Conservation (phyloP, 2,329 filamentous ascomycete genomes). For the Knufia petricola region DNA sequence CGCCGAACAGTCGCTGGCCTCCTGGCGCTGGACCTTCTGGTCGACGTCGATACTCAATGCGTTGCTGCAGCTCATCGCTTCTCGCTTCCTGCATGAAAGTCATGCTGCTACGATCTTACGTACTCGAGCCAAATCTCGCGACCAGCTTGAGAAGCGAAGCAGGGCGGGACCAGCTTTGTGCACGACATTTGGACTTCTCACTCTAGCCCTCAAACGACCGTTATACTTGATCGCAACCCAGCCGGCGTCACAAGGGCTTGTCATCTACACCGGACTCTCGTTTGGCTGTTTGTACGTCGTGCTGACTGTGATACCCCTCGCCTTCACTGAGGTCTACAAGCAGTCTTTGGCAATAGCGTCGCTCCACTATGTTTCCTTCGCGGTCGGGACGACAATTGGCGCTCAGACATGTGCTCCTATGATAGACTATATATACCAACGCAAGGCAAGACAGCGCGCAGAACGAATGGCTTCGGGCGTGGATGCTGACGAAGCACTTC, state of each 20-base stretch:
- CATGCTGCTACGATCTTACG: constrained; percentile 46
- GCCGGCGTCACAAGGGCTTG: constrained; percentile 44
- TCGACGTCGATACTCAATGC: constrained; percentile 50
- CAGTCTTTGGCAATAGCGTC: constrained; percentile 42
- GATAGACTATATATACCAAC: constrained; percentile 32
- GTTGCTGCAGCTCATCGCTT: constrained; percentile 46
- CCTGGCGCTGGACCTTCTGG: constrained; percentile 31
- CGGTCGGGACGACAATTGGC: constrained; percentile 45
- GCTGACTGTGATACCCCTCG: constrained; percentile 47
- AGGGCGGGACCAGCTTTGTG: not conserved
- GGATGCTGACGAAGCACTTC: not conserved
- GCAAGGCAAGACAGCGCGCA: constrained; percentile 6
- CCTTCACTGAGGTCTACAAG: constrained; percentile 40
- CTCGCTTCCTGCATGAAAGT: constrained; percentile 50
- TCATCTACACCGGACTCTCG: constrained; percentile 36
- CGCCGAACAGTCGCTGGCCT: constrained; percentile 29
- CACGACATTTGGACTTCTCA: constrained; percentile 28
- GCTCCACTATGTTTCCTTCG: constrained; percentile 48
- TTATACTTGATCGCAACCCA: constrained; percentile 39
- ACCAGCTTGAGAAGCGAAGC: not conserved
- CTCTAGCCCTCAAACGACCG: constrained; percentile 8
- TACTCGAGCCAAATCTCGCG: constrained; percentile 13
- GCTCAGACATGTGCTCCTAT: constrained; percentile 33
- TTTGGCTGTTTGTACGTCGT: constrained; percentile 44
- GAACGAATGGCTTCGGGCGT: not conserved